phyloP scores from a whole-genome alignment of 306 rosid genomes.

The Cyclanthera cordifolia region DNA sequence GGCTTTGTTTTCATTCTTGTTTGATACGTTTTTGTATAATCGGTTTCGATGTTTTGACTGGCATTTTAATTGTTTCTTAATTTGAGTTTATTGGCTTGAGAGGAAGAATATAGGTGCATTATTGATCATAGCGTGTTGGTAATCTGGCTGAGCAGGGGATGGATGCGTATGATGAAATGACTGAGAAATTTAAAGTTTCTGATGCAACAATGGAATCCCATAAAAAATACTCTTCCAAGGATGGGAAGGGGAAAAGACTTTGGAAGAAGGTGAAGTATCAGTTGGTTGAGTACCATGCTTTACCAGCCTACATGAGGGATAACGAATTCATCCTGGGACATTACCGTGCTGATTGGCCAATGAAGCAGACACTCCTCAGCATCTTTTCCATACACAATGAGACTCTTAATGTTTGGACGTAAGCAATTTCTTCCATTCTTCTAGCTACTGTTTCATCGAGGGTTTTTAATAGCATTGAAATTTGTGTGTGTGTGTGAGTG shows the following conservation, averaged over 20 bases:
- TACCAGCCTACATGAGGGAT: slow-evolving; percentile 78
- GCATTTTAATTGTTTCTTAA: not conserved
- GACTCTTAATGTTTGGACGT: slow-evolving; percentile 98
- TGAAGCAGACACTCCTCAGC: slow-evolving; percentile 74
- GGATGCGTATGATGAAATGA: slow-evolving; percentile 12
- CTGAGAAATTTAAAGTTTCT: slow-evolving; percentile 15
- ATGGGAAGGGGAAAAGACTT: slow-evolving; percentile 54
- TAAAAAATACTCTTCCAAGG: slow-evolving; percentile 16
- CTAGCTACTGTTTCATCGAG: not conserved
- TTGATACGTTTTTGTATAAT: too few relatives aligned
- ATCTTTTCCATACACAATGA: slow-evolving; percentile 82
- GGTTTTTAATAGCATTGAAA: not conserved
- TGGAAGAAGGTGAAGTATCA: slow-evolving; percentile 94
- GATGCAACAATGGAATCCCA: slow-evolving; percentile 28
- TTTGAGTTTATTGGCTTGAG: not conserved
- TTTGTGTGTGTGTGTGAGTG: too few relatives aligned
- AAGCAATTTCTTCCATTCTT: slow-evolving; percentile 22
- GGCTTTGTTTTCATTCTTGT: too few relatives aligned
- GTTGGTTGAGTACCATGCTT: slow-evolving; percentile 75
- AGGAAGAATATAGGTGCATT: not conserved
- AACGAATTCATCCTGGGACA: slow-evolving; percentile 73
- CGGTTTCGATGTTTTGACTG: not conserved
- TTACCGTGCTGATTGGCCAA: slow-evolving; percentile 84
- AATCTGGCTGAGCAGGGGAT: slow-evolving; percentile 19
- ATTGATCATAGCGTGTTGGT: not conserved